Evolutionary conservation across 2,329 filamentous ascomycete genomes (phyloP).

Genomic region (Akanthomyces dipterigenus): DNA sequence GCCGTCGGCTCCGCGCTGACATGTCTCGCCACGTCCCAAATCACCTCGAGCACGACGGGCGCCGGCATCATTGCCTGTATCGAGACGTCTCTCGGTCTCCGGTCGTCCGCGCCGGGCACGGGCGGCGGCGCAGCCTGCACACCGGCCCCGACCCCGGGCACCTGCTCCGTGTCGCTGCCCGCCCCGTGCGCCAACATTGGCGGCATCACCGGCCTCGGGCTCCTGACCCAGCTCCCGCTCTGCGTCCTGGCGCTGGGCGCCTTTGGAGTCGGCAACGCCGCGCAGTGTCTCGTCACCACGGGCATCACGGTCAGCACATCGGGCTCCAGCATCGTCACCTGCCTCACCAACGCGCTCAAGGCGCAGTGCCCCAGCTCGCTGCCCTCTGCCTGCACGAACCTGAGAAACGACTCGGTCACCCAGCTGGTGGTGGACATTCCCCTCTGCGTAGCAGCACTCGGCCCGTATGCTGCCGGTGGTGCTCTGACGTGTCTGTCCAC

Average conservation of each 20-base stretch:
- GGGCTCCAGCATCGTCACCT: background rate
- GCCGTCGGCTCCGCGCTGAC: conserved; percentile 8
- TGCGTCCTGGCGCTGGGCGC: background rate
- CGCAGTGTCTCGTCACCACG: background rate
- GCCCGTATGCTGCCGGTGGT: conserved; percentile 1
- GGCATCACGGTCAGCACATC: background rate
- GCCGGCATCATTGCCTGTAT: background rate
- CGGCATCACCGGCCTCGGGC: background rate
- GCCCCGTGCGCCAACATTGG: background rate
- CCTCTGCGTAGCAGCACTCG: background rate
- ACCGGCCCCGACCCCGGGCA: background rate
- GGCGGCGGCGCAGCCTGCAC: background rate
- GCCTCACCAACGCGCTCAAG: background rate
- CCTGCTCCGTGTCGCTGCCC: background rate
- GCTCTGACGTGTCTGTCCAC: background rate
- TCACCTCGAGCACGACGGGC: background rate
- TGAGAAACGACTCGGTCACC: background rate
- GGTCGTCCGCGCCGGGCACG: background rate
- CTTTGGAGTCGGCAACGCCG: background rate
- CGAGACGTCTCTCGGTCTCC: background rate
- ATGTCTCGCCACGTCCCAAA: conserved; percentile 2
- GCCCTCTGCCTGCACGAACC: background rate
- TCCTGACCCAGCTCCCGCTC: background rate
- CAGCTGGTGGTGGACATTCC: background rate
- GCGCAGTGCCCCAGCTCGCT: background rate